These are phyloP conservation scores for Ilyonectria robusta DNA, from an alignment of 2,329 filamentous ascomycete genomes.

Conservation along the genomic window DNA sequence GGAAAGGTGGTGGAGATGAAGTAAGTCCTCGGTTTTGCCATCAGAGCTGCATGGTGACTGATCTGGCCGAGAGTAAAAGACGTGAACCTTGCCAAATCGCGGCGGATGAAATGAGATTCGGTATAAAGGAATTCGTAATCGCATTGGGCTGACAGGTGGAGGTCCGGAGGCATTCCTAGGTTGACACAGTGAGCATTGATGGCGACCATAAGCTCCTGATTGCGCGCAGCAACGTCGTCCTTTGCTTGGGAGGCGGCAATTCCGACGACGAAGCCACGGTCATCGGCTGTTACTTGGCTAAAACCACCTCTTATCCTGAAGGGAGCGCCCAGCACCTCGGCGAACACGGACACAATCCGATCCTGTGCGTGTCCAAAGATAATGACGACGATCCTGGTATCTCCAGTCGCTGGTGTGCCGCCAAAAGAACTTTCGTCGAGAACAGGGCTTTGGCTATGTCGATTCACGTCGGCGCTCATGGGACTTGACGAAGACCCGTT, in stretches of 20 bases:
- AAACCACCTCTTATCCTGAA: constrained; percentile 72
- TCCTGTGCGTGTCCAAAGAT: constrained; percentile 81
- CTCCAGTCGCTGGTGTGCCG: constrained; percentile 65
- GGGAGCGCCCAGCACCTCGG: constrained; percentile 83
- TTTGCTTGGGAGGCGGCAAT: constrained; percentile 71
- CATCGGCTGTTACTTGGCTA: constrained; percentile 65
- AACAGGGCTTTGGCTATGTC: constrained; percentile 51
- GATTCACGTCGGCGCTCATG: constrained; percentile 53
- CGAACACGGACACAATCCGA: constrained; percentile 80
- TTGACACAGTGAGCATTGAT: constrained; percentile 85
- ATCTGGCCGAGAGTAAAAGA: constrained; percentile 86
- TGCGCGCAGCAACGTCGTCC: constrained; percentile 69
- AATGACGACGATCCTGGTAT: constrained; percentile 74
- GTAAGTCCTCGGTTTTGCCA: constrained; percentile 83
- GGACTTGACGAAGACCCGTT: constrained; percentile 44
- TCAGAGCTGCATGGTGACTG: constrained; percentile 82
- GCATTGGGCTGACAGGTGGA: constrained; percentile 75
- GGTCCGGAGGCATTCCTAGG: constrained; percentile 77
- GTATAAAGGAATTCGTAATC: constrained; percentile 93
- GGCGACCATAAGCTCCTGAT: constrained; percentile 72
- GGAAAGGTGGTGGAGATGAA: constrained; percentile 92
- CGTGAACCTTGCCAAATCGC: constrained; percentile 84
- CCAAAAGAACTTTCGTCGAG: constrained; percentile 59
- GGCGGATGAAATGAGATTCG: constrained; percentile 77
- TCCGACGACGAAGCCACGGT: constrained; percentile 78